Conservation (phyloP, 169 alveolate species). For the Plasmodium falciparum region DNA sequence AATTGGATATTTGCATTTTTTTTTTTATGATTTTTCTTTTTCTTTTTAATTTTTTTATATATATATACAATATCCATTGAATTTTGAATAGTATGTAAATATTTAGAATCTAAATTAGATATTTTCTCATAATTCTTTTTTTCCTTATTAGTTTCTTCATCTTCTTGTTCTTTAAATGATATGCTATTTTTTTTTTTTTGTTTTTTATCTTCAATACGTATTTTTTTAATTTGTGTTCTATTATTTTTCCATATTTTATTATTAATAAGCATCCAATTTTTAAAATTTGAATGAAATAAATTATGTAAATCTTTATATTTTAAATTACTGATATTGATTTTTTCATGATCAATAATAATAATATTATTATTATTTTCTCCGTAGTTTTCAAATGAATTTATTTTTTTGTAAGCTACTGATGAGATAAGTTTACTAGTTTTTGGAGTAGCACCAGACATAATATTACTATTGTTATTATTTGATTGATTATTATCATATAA, state of each 20-base stretch:
- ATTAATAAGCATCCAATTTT: slow-evolving; percentile 56
- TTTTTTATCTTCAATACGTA: slow-evolving; percentile 19
- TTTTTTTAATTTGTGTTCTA: slow-evolving; percentile 57
- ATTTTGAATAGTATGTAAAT: slow-evolving; percentile 53
- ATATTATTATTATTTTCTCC: slow-evolving; percentile 11
- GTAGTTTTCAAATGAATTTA: slow-evolving; percentile 12
- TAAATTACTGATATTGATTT: slow-evolving; percentile 33
- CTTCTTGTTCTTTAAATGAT: slow-evolving; percentile 28
- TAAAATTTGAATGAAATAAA: slow-evolving; percentile 47
- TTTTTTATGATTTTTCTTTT: slow-evolving; percentile 7
- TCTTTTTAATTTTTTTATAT: slow-evolving; percentile 45
- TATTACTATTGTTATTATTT: background rate
- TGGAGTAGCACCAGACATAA: background rate
- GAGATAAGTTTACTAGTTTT: background rate
- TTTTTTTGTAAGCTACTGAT: slow-evolving; percentile 23
- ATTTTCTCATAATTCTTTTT: slow-evolving; percentile 24
- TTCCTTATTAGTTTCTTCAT: slow-evolving; percentile 5
- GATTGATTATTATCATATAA: slow-evolving; percentile 10
- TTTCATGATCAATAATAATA: slow-evolving; percentile 44
- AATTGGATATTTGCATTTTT: background rate
- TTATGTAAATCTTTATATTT: slow-evolving; percentile 33
- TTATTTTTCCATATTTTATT: slow-evolving; percentile 67
- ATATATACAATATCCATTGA: slow-evolving; percentile 67
- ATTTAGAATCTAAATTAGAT: slow-evolving; percentile 48
- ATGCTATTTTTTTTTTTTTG: slow-evolving; percentile 18